Base-by-base conservation (phyloP, 768 basidiomycete genomes). In the Rhizopogon roseolus region DNA sequence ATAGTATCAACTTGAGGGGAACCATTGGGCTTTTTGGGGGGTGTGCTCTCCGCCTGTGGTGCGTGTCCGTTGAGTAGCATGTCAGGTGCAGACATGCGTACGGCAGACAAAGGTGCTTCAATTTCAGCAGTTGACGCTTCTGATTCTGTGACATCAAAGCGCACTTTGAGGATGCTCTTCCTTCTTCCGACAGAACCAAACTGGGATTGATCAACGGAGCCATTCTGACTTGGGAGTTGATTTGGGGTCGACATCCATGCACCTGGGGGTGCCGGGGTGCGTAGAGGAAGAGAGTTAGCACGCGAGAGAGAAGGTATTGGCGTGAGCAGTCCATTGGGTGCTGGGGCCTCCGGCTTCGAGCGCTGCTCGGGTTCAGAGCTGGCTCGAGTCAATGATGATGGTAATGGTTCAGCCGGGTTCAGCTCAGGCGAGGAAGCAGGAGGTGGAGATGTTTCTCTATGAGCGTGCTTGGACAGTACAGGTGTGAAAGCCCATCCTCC, bases 181-280 rank as follows among this genome's bases (percentile, higher is more conserved):
- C 77, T 68, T 56, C 60, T 65, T 49, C 65, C 73, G 17, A 69
- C 50, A 4, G 74, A 71, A 25, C 67, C 69, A 51, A 58, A 71
- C 44, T 62, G 69, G 27, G 67, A 67, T 42, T 67, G 69, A 41
- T 63, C 62, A 4, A 14, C 39, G 16, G 54, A 58, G 36, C 53
- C 62, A 41, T 17, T 52, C 25, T 62, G 54, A 14, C 58, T 51
- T 2, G 41, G 22, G 16, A 65, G 62, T 54, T 71, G 67, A 34
- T 63, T 75, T 3, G 87, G 85, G 13, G 88, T 87, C 2, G 71
- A 66, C 43, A 77, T 57, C 84, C 86, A 89, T 39, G 76, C 85
- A 38, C 88, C 88, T 17, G 88, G 86, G 3, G 78, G 80, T n/a
- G 76, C 81, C 40, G 87, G 86, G 0, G 85, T 89, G 53, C 79